phyloP scores from a whole-genome alignment of 2,329 filamentous ascomycete species.

The Microdochium paspali region DNA sequence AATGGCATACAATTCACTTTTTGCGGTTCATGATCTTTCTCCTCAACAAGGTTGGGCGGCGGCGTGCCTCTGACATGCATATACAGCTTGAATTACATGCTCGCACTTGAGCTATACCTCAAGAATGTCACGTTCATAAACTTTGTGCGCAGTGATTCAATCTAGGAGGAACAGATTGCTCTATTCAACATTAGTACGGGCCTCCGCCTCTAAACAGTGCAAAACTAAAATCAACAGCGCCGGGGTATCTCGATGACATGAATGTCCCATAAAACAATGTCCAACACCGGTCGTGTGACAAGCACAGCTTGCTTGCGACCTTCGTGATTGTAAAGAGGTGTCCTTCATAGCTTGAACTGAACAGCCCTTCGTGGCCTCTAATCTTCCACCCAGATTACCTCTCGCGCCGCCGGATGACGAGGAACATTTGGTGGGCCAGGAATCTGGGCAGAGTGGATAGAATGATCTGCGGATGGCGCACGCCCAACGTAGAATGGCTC shows the following conservation, averaged over 20 bases:
- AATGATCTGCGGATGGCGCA: neutral
- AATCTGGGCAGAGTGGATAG: slow-evolving; percentile 7
- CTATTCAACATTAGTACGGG: slow-evolving; percentile 2
- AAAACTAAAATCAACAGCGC: slow-evolving; percentile 1
- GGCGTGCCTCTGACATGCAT: too few relatives aligned
- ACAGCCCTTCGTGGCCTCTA: neutral
- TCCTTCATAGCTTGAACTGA: neutral
- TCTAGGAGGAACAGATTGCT: too few relatives aligned
- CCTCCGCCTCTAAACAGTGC: neutral
- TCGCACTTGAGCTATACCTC: too few relatives aligned
- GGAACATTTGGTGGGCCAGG: slow-evolving; percentile 7
- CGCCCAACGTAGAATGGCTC: neutral
- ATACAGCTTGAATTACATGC: too few relatives aligned
- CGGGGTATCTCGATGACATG: slow-evolving; percentile 12
- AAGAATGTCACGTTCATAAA: too few relatives aligned
- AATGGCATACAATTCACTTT: too few relatives aligned
- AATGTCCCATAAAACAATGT: neutral
- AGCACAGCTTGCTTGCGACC: neutral
- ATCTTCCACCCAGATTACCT: slow-evolving; percentile 13
- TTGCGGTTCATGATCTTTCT: too few relatives aligned
- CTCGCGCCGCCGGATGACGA: slow-evolving; percentile 8
- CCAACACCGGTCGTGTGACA: neutral
- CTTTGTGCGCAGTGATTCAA: too few relatives aligned
- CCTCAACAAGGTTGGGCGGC: too few relatives aligned
- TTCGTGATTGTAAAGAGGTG: neutral